Evolutionary conservation across 257 asterid species (phyloP).

Genomic region (Solanum tacnaense): DNA sequence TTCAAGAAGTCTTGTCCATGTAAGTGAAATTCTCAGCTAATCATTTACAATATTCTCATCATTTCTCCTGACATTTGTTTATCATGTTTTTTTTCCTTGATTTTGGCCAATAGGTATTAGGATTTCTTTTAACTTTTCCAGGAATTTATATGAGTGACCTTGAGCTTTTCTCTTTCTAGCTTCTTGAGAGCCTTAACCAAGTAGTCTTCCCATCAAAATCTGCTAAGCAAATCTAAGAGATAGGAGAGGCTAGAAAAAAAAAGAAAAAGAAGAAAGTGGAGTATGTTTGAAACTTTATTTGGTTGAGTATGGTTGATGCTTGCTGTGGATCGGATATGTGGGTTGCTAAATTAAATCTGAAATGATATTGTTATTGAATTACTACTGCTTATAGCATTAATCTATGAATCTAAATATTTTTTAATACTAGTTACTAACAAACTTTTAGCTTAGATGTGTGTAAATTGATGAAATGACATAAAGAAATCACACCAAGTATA

Average conservation of each 20-base stretch:
- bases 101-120: too few species aligned
- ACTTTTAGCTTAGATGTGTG: not conserved
- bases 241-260: not conserved
- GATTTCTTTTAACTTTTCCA: not conserved
- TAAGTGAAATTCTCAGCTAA: constrained; percentile 15
- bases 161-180: not conserved
- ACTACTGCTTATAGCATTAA: not conserved
- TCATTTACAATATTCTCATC: not conserved
- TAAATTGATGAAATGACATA: not conserved
- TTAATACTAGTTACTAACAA: not conserved
- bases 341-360: not conserved
- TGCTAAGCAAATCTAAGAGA: not conserved
- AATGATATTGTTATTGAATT: not conserved
- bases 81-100: not conserved
- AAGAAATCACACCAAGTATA: not conserved
- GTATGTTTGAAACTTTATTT: not conserved
- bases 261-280: not conserved
- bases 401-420: not conserved
- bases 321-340: not conserved
- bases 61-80: not conserved
- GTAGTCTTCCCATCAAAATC: not conserved
- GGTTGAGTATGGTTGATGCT: not conserved
- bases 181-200: not conserved
- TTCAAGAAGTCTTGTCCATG: constrained; percentile 38
- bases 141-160: not conserved